These are phyloP conservation scores for Colletotrichum coccodes DNA, from an alignment of 2,329 filamentous ascomycete species.

Conservation along the genomic window DNA sequence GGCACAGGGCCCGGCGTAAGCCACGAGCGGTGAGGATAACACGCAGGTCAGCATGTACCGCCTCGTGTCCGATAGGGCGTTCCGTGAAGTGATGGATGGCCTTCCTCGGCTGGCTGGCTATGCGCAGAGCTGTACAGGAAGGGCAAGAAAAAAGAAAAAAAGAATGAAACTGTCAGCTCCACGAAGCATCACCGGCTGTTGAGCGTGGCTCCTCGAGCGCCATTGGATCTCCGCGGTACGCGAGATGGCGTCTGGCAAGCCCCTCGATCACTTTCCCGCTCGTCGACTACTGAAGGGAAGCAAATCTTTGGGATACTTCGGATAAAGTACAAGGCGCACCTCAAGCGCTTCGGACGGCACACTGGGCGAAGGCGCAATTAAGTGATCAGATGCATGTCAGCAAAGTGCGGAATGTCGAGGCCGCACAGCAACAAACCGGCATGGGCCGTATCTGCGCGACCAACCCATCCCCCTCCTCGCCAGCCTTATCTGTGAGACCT, in stretches of 20 bases:
- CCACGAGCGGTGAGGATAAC: conserved; percentile 28
- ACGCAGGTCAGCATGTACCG: conserved; percentile 12
- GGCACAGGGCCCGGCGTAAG: conserved; percentile 12
- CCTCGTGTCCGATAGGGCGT: conserved; percentile 2
- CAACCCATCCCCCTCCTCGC: not conserved
- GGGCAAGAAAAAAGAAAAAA: no score
- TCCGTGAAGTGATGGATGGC: not conserved
- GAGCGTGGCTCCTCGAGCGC: not conserved
- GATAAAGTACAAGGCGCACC: no score
- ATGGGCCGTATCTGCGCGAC: not conserved
- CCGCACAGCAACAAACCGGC: conserved; percentile 6
- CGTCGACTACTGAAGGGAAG: no score
- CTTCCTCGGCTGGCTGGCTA: not conserved
- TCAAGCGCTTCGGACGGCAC: no score
- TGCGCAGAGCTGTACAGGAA: not conserved
- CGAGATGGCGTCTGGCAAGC: not conserved
- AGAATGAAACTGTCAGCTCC: not conserved
- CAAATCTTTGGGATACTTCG: no score
- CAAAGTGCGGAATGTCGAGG: not conserved
- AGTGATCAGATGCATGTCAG: no score
- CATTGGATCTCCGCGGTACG: not conserved
- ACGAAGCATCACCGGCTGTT: not conserved
- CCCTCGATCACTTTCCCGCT: not conserved
- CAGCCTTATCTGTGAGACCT: conserved; percentile 28
- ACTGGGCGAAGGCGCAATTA: no score